Evolutionary conservation across 2,329 filamentous ascomycete species (phyloP), one percentile per base, ranked within the genome.

Genomic region (Graphiopsis chlorocephala): DNA sequence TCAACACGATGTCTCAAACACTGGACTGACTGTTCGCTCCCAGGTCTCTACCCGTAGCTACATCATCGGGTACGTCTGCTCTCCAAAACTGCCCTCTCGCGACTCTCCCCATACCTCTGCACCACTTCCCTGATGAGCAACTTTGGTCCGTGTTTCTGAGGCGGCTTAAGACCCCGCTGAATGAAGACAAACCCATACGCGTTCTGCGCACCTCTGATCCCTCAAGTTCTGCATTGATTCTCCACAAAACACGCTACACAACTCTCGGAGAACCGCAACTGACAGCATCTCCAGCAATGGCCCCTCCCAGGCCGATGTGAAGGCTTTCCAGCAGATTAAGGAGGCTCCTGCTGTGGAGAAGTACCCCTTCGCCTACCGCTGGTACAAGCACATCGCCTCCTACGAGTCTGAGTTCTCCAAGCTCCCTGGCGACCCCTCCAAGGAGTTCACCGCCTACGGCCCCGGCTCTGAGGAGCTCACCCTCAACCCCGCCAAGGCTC

Each of bases 381-480:
- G 95, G 95, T 97, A 97, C 89, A 97, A 96, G 88, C 94, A 99
- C 88, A 92, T 97, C 78, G 88, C 91, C 80, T 90, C 91, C 74
- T 97, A 91, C 84, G 89, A 96, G 86, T 86, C 90, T 72, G 94
- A 98, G 82, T 98, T 98, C 85, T 85, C 90, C 75, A 90, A 88
- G 70, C 91, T 99, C 61, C 87, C 92, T 66, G 95, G 95, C 80
- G 94, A 98, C 83, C 87, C 93, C 74, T 90, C 90, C 80, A 93
- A 95, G 85, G 85, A 90, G 72, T 91, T 90, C 85, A 93, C 91
- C 75, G 86, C 89, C 78, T 98, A 98, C 84, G 95, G 95, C 76
- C 95, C 95, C 70, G 93, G 96, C 75, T 84, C 83, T 69, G 80
- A 84, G 68, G 90, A 91, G 80, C 84, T 93, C 71, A 88, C 93